Evolutionary conservation across 345 rosid genomes (phyloP), one percentile per base, ranked within the genome.

Genomic region (Hibiscus tridactylites): DNA sequence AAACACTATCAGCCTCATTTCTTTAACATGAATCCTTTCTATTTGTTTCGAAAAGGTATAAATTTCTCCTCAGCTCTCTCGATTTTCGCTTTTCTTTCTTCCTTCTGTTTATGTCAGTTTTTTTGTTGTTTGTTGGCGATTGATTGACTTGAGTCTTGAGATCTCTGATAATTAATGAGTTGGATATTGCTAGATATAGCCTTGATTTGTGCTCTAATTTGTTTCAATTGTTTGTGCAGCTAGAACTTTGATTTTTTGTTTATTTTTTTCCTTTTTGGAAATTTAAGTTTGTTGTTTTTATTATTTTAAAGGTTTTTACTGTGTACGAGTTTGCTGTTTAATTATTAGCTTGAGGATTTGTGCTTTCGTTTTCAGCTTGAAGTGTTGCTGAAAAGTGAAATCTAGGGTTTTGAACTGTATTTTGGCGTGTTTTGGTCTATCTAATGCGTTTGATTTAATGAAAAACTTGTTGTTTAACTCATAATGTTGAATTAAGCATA

Each of bases 11-110:
- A 35, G 19, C 67, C 71, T 71, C 64, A 72, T 76, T 72, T 82
- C 61, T 72, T 74, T 73, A 19, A 24, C 73, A 91, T 91, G 93
- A 90, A 88, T 88, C 89, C 86, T 53, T 85, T 84, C 75, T 77
- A 80, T 85, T 85, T 87, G 79, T 77, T 88, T 79, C 88, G 82
- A 19, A 83, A 86, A 88, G 96, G 93, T 90, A 76, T 74, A 67
- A 35, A 39, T 63, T 77, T n/a, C 44, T 64, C 2, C 37, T 11
- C 24, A 61, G 58, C 58, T 76, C 69, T 76, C 26, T 49, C 9
- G 21, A 42, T 52, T 69, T 75, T 57, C 39, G 4, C 6, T n/a
- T 24, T 47, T 63, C 3, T 31, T 17, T 15, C 6, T 39, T 39
- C 19, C 26, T 31, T 29, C 35, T 65, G 12, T 56, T 6, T 8